Conservation (phyloP, 805 yeast species). For the Candida yuanshanica region DNA sequence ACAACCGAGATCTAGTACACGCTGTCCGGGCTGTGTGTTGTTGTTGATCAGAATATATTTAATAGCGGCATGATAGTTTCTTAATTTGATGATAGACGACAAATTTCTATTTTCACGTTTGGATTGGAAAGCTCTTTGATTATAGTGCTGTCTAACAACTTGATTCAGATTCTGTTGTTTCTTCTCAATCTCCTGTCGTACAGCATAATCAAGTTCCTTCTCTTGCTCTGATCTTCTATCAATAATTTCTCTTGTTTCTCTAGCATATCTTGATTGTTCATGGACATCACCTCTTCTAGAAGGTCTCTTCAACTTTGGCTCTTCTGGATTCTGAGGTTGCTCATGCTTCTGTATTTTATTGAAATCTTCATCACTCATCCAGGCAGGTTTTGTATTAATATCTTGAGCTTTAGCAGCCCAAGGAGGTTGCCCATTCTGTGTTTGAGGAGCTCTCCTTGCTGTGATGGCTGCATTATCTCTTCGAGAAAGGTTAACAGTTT, state of each 20-base stretch:
- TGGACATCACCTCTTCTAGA: constrained; percentile 1
- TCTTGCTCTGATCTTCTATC: constrained; percentile 1
- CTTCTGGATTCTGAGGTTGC: background rate
- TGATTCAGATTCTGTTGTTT: constrained; percentile 40
- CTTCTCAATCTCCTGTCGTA: constrained; percentile 23
- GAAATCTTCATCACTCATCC: constrained; percentile 13
- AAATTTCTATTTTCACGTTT: constrained; percentile 55
- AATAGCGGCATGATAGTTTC: constrained; percentile 88
- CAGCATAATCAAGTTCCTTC: background rate
- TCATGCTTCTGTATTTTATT: constrained; percentile 2
- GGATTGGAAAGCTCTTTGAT: constrained; percentile 70
- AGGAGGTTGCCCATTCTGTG: background rate
- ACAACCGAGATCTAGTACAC: constrained; percentile 84
- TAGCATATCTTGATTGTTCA: constrained; percentile 15
- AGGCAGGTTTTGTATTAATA: constrained; percentile 6
- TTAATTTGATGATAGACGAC: constrained; percentile 79
- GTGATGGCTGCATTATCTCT: background rate
- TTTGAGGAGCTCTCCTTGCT: background rate
- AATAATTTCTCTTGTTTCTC: constrained; percentile 10
- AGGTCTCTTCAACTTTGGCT: background rate
- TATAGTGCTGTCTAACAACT: constrained; percentile 78
- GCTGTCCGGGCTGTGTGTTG: constrained; percentile 46
- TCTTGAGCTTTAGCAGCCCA: background rate
- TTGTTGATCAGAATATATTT: constrained; percentile 80
- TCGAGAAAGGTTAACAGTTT: background rate